These are phyloP conservation scores for Lentinus polychrous DNA, from an alignment of 1,284 basidiomycete genomes.

Conservation along the genomic window DNA sequence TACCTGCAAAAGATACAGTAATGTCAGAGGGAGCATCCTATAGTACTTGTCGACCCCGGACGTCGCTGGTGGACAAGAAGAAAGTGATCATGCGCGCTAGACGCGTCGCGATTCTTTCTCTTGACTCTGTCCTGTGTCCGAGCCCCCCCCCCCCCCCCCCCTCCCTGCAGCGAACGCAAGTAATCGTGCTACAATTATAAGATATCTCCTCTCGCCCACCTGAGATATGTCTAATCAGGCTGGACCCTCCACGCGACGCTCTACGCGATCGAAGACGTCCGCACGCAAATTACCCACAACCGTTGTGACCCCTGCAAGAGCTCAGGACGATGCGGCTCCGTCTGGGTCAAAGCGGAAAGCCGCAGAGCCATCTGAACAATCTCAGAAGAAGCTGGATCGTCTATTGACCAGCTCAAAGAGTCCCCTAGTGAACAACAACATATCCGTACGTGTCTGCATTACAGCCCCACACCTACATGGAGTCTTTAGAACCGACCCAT, in stretches of 20 bases:
- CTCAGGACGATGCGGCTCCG: background rate
- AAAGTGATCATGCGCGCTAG: background rate
- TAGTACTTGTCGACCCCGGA: background rate
- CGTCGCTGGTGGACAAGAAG: background rate
- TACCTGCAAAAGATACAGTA: conserved; percentile 17
- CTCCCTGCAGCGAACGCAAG: too few species aligned
- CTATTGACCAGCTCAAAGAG: conserved; percentile 46
- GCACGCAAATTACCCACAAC: background rate
- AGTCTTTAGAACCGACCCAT: background rate
- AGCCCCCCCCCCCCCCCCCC: too few species aligned
- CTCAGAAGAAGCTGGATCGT: conserved; percentile 13
- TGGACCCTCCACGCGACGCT: background rate
- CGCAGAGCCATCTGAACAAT: background rate
- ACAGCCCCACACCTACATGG: too few species aligned
- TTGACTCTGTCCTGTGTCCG: background rate
- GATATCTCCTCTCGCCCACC: background rate
- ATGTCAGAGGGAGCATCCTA: conserved; percentile 15
- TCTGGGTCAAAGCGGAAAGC: conserved; percentile 4
- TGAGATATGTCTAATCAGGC: background rate
- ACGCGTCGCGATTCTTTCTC: background rate
- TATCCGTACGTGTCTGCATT: conserved; percentile 37
- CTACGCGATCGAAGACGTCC: background rate
- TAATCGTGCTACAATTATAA: background rate
- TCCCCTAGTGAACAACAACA: conserved; percentile 40
- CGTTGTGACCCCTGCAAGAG: background rate